phyloP scores from a whole-genome alignment of 768 basidiomycete species.

The Termitomyces eurrhizus region DNA sequence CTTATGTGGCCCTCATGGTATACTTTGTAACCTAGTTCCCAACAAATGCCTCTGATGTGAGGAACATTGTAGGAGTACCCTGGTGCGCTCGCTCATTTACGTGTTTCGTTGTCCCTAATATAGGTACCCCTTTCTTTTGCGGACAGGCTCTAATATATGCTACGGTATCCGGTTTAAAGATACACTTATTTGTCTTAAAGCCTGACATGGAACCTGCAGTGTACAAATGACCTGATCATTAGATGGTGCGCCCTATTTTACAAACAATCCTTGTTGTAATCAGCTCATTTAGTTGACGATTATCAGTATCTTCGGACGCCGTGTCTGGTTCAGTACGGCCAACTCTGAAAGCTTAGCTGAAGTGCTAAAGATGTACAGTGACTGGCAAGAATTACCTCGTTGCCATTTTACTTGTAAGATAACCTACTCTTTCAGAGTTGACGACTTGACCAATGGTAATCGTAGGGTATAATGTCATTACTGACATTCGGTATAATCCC shows the following conservation, averaged over 20 bases:
- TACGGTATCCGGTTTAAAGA: conserved; percentile 5
- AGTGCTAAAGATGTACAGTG: conserved; percentile 11
- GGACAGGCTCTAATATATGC: conserved; percentile 9
- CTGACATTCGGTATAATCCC: conserved; percentile 15
- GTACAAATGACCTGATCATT: conserved; percentile 26
- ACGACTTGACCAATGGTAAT: not conserved
- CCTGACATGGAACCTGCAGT: not conserved
- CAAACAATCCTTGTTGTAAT: too few species aligned
- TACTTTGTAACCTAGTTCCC: not conserved
- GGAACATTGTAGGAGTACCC: conserved; percentile 5
- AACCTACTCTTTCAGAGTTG: not conserved
- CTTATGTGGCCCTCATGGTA: conserved; percentile 6
- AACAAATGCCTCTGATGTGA: not conserved
- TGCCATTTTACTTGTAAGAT: conserved; percentile 17
- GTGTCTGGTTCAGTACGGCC: conserved; percentile 25
- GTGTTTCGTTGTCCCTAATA: not conserved
- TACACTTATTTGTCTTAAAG: not conserved
- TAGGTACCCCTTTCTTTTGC: not conserved
- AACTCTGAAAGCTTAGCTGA: not conserved
- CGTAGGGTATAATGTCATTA: conserved; percentile 11
- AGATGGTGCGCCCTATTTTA: conserved; percentile 22
- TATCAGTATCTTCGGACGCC: conserved; percentile 21
- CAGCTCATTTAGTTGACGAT: too few species aligned
- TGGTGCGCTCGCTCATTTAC: not conserved
- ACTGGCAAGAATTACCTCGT: conserved; percentile 16